Base-by-base conservation (phyloP, 352 stramenopile species). In the Phytophthora podocarpi region DNA sequence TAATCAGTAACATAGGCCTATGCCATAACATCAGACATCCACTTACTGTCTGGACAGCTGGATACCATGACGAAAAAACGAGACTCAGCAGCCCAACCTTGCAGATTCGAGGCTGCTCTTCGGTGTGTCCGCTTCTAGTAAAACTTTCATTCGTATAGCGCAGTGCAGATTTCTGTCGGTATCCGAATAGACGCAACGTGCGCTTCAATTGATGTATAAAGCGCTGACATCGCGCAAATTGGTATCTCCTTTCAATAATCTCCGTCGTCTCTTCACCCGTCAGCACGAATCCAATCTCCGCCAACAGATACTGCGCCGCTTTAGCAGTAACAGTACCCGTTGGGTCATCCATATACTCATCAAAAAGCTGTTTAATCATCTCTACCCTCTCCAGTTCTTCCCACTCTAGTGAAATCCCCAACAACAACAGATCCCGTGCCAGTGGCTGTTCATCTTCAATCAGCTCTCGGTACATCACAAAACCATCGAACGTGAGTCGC, bases 171-270 rank as follows among this genome's bases (percentile, higher is more conserved):
- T 76, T 73, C 35, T 92, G 82, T 31, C 63, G 68, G 50, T 90
- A 90, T 15, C 82, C 83, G 68, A 92, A 92, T 27, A 90, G 39
- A 11, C 77, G 59, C 21, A 90, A 54, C 3, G 79, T 72, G n/a
- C 72, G 70, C 39, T 90, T 92, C 4, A 72, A 41, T 6, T 70
- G 65, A 0, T 69, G 67, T 27, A 90, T 62, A 12, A 52, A 71
- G 5, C 70, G 67, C 32, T 87, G 59, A 37, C 80, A 90, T 15
- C 62, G 67, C 32, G 69, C 63, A 18, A 82, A 56, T 3, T 74
- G 50, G 0, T 77, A 72, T 37, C 84, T 70, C 0, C 47, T 70
- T 24, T 73, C 41, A 12, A 92, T 40, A 1, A 72, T 59, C n/a
- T 76, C 61, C 21, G 53, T 60, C 5, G 86, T 67, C 24, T 89